Base-by-base conservation (phyloP, 805 yeast genomes). In the Metschnikowia chrysomelidarum region DNA sequence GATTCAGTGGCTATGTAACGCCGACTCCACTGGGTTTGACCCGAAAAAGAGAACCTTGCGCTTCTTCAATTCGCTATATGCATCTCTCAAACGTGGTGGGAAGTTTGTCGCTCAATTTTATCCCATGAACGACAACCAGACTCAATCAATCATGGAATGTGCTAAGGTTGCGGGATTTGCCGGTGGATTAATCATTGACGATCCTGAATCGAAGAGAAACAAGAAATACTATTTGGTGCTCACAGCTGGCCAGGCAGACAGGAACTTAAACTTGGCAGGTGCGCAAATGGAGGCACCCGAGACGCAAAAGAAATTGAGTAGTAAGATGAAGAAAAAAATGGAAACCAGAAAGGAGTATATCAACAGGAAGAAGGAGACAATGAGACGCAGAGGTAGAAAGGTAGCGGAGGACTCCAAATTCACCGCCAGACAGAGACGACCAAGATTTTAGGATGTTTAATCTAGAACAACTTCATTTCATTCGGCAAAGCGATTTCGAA, bases 1-100 rank as follows among this genome's bases (percentile, higher is more conserved):
- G 9, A 88, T 93, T 33, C 98, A 93, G 60, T 93, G 98, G 98
- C 75, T 93, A 26, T 89, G 97, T 67, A 93, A 93, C 58, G 98
- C 98, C 2, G 98, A 93, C 59, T 73, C 87, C 5, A 62, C 87
- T 3, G 69, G 72, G 24, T 81, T 80, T 35, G 95, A 89, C 54
- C 98, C 98, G 15, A 82, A 82, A 55, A 75, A 73, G 52, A 77
- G 98, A 59, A 62, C 87, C 36, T 67, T 81, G 62, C 67, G 84
- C 30, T 93, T 93, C 54, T 93, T 93, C 72, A 84, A 85, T 59
- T 81, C 96, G 0, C 67, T 93, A 34, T 93, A 86, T 60, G 87
- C 96, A 0, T 69, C 87, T 22, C 69, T 93, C 60, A 82, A 77
- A 54, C 76, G 95, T 56, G 98, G 98, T 31, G 98, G 98, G 5